Evolutionary conservation across 2,329 filamentous ascomycete genomes (phyloP).

Genomic region (Chrysoporthe puriensis): DNA sequence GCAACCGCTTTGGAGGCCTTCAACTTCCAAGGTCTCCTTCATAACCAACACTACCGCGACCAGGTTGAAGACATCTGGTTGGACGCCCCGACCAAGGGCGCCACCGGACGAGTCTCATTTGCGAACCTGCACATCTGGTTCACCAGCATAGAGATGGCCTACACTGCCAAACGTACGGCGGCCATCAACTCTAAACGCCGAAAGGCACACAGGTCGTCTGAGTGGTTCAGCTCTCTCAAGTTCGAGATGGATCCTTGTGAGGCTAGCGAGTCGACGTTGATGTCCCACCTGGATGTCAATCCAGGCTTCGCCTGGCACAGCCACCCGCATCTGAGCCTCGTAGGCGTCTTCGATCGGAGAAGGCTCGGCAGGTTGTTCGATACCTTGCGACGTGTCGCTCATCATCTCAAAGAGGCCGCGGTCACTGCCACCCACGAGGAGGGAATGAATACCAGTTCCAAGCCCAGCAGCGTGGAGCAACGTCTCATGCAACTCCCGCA

Average conservation of each 20-base stretch:
- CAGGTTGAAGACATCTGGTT: slow-evolving; percentile 26
- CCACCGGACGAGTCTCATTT: not conserved
- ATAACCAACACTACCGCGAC: slow-evolving; percentile 7
- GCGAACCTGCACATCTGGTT: slow-evolving; percentile 22
- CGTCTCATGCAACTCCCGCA: not conserved
- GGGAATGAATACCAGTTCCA: not conserved
- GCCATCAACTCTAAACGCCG: not conserved
- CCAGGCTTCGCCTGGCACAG: slow-evolving; percentile 10
- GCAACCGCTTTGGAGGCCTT: slow-evolving; percentile 6
- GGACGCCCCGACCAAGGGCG: not conserved
- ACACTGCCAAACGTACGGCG: not conserved
- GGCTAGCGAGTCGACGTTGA: not conserved
- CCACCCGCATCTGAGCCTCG: not conserved
- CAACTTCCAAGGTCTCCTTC: not conserved
- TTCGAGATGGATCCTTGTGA: slow-evolving; percentile 24
- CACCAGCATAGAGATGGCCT: slow-evolving; percentile 9
- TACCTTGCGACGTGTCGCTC: not conserved
- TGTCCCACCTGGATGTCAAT: not conserved
- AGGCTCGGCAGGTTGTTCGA: not conserved
- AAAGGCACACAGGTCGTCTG: too few species aligned
- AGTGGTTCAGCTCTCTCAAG: not conserved
- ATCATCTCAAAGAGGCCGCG: not conserved
- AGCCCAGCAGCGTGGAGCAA: not conserved
- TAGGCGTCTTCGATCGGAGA: not conserved
- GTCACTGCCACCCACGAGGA: not conserved